These are phyloP conservation scores for Cenchrus americanus DNA, from an alignment of 176 grass and related monocot genomes.

Conservation along the genomic window DNA sequence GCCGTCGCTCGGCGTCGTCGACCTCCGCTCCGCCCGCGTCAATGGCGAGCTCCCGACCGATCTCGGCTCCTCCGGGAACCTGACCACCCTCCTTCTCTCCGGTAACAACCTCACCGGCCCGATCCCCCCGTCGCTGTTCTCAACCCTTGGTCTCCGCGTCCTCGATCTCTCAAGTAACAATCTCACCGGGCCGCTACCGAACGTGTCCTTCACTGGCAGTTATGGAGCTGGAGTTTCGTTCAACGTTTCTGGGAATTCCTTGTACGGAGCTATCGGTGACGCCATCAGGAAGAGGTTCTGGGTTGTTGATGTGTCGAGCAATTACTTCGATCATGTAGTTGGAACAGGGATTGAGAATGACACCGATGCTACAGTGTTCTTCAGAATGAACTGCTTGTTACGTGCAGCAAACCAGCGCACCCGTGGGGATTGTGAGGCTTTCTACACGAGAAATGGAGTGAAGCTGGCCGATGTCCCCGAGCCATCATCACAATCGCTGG, in stretches of 20 bases:
- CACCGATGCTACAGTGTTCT: slow-evolving; percentile 23
- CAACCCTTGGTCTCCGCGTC: slow-evolving; percentile 44
- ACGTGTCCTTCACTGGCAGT: neutral
- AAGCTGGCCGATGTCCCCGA: slow-evolving; percentile 7
- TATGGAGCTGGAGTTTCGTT: slow-evolving; percentile 39
- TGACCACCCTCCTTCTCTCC: slow-evolving; percentile 56
- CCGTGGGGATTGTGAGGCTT: slow-evolving; percentile 53
- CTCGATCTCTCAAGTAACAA: slow-evolving; percentile 81
- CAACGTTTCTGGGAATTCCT: slow-evolving; percentile 72
- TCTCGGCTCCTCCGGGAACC: slow-evolving; percentile 63
- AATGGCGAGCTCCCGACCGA: slow-evolving; percentile 54
- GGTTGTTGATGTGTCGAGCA: slow-evolving; percentile 64
- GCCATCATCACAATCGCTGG: neutral
- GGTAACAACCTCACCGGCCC: slow-evolving; percentile 61
- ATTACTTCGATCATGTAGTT: slow-evolving; percentile 64
- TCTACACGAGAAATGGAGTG: slow-evolving; percentile 60
- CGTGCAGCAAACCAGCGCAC: slow-evolving; percentile 56
- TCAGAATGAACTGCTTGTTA: slow-evolving; percentile 66
- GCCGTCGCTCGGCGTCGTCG: slow-evolving; percentile 55
- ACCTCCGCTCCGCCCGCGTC: slow-evolving; percentile 57
- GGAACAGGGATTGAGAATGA: neutral
- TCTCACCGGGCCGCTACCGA: slow-evolving; percentile 58
- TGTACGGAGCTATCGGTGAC: slow-evolving; percentile 60
- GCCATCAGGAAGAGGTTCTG: slow-evolving; percentile 54
- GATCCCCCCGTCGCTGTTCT: slow-evolving; percentile 56